Base-by-base conservation (phyloP, 306 rosid genomes). In the Astragalus glycyphyllos region DNA sequence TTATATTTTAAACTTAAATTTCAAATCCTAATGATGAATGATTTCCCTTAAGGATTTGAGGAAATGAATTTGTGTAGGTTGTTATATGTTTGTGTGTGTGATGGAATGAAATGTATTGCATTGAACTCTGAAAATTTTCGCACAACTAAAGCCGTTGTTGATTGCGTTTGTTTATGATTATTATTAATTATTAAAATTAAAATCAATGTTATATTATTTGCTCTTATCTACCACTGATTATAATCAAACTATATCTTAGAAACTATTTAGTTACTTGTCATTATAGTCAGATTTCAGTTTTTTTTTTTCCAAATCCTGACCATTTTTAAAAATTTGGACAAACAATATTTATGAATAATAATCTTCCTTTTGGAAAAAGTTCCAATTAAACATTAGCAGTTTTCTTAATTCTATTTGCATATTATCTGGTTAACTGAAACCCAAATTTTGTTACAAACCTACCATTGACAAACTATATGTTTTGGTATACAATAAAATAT, bases 11-110 rank as follows among this genome's bases (percentile, higher is more conserved):
- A n/a, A 57, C 26, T 55, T 17, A 73, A 37, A 13, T 53, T 65
- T 34, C 4, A 64, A 71, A 46, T 65, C 65, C 38, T 45, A 23
- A n/a, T n/a, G n/a, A n/a, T 9, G 38, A 17, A 31, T 29, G 26
- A n/a, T 29, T 57, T 45, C 10, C 58, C 17, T 58, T 16, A 10
- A 32, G 57, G 34, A 16, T 60, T 35, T 48, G 23, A 5, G 7
- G 13, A 56, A 44, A 50, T 12, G 29, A 11, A 16, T 40, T 60
- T 14, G 11, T 75, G 17, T 15, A 23, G 50, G 66, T 41, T 61
- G 32, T 46, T 72, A 37, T 66, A 32, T 77, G 16, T 67, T 13
- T 58, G 58, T 53, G 5, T 20, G 13, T 53, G 35, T 56, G 34
- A 5, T 7, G 42, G 67, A 61, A 61, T 61, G 49, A 32, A 61